Base-by-base conservation (phyloP, 78 protist genomes). In the Speleostelium caveatum region DNA sequence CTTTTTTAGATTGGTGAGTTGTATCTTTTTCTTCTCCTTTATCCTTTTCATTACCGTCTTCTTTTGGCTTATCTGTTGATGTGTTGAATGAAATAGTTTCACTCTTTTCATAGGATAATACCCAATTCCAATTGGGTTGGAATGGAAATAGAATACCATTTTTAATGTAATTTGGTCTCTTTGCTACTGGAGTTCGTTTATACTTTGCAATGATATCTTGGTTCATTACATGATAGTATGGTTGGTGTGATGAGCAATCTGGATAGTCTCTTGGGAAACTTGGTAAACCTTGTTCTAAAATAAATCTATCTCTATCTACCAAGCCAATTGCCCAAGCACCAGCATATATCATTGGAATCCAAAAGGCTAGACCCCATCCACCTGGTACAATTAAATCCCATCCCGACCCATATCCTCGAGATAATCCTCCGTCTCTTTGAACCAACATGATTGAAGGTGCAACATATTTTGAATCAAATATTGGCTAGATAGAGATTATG, bases 321-420 rank as follows among this genome's bases (percentile, higher is more conserved):
- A 83, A 45, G 14, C 72, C 91, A n/a, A 83, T 83, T 28, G 91
- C 75, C 91, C 91, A 86, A 3, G 76, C 72, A 60, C 94, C 94
- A 21, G 73, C 55, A 75, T 88, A 88, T 5, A 75, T 63, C 26
- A 88, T 21, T 1, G 87, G 73, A 36, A 88, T 26, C 94, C 94
- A 88, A 55, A 88, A 88, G 55, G 86, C 62, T 21, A 55, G 26
- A 28, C 77, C 94, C 94, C 79, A 88, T 24, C 85, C 74, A 26
- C 61, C 62, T 24, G 94, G 94, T n/a, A 88, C 33, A 24, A 88
- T 75, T 7, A 88, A 63, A 62, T 88, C 94, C 86, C 86, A 88
- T 32, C 94, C 94, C 28, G 80, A 69, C 0, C 91, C 91, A 59
- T 83, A 88, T 21, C 94, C 94, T 51, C 83, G 19, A 19, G 77